phyloP scores from a whole-genome alignment of 441 rosid genomes.

The Isatis lusitanica region DNA sequence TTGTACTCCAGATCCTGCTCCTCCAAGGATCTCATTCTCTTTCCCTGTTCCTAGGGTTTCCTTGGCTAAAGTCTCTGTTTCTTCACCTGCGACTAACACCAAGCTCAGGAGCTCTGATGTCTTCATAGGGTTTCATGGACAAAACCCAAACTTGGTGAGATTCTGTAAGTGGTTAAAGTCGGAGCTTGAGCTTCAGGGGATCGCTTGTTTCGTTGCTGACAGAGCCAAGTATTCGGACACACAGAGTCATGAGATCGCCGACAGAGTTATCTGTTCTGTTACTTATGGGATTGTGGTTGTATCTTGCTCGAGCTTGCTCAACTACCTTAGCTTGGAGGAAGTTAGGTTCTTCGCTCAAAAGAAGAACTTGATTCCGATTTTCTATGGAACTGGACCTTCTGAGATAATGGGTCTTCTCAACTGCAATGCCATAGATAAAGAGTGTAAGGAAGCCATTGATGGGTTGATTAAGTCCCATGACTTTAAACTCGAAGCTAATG shows the following conservation, averaged over 20 bases:
- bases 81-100: constrained; percentile 68
- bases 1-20: constrained; percentile 66
- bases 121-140: constrained; percentile 82
- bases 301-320: constrained; percentile 62
- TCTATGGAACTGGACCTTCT: constrained; percentile 65
- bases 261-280: constrained; percentile 79
- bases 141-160: constrained; percentile 71
- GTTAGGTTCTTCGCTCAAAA: constrained; percentile 86
- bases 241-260: constrained; percentile 88
- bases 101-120: constrained; percentile 91
- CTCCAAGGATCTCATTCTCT: constrained; percentile 76
- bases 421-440: constrained; percentile 67
- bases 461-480: constrained; percentile 73
- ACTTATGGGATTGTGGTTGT: constrained; percentile 79
- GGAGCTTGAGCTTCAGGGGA: constrained; percentile 91
- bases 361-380: constrained; percentile 82
- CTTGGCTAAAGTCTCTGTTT: constrained; percentile 64
- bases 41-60: constrained; percentile 87
- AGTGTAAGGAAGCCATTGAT: constrained; percentile 80
- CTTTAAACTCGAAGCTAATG: constrained; percentile 75
- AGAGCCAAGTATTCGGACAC: constrained; percentile 73
- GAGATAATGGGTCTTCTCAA: constrained; percentile 59
- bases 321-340: constrained; percentile 74
- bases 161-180: constrained; percentile 95
- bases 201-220: constrained; percentile 88